Evolutionary conservation across 306 rosid genomes (phyloP).

Genomic region (Malus asiatica): DNA sequence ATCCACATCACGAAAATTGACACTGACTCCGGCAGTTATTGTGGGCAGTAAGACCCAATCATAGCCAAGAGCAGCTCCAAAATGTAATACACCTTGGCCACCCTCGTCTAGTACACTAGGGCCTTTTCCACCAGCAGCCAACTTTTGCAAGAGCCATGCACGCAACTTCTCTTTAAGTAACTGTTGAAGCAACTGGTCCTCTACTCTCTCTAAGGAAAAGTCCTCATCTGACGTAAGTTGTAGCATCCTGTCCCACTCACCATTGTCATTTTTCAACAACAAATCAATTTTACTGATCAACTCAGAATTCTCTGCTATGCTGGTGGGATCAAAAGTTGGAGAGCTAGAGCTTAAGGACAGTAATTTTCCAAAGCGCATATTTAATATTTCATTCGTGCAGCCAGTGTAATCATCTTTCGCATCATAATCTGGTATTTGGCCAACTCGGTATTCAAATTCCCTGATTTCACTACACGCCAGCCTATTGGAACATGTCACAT

Average conservation of each 20-base stretch:
- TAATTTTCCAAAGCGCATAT: slow-evolving; percentile 41
- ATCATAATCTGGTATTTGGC: slow-evolving; percentile 28
- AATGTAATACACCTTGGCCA: slow-evolving; percentile 89
- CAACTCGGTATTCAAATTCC: slow-evolving; percentile 63
- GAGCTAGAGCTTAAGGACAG: slow-evolving; percentile 31
- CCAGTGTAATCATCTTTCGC: slow-evolving; percentile 19
- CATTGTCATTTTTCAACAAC: slow-evolving; percentile 44
- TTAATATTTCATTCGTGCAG: slow-evolving; percentile 27
- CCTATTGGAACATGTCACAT: slow-evolving; percentile 81
- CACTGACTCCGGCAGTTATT: slow-evolving; percentile 62
- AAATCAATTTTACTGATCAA: slow-evolving; percentile 47
- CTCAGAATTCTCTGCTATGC: slow-evolving; percentile 35
- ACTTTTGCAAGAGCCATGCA: slow-evolving; percentile 71
- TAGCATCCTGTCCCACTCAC: slow-evolving; percentile 57
- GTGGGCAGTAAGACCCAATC: slow-evolving; percentile 83
- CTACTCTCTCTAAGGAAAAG: slow-evolving; percentile 46
- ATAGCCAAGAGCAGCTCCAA: slow-evolving; percentile 84
- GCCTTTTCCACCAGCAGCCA: slow-evolving; percentile 74
- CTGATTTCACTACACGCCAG: slow-evolving; percentile 87
- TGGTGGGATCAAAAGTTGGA: slow-evolving; percentile 23
- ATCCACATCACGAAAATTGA: slow-evolving; percentile 79
- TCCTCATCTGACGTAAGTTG: slow-evolving; percentile 36
- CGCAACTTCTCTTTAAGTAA: slow-evolving; percentile 62
- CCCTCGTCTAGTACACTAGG: slow-evolving; percentile 63
- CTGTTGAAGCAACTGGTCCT: slow-evolving; percentile 57